A percentile compares a stretch with the other conserved stretches of the same genome.
phyloP scores from a whole-genome alignment of 1,284 basidiomycete species.

The Moesziomyces parantarcticus region DNA sequence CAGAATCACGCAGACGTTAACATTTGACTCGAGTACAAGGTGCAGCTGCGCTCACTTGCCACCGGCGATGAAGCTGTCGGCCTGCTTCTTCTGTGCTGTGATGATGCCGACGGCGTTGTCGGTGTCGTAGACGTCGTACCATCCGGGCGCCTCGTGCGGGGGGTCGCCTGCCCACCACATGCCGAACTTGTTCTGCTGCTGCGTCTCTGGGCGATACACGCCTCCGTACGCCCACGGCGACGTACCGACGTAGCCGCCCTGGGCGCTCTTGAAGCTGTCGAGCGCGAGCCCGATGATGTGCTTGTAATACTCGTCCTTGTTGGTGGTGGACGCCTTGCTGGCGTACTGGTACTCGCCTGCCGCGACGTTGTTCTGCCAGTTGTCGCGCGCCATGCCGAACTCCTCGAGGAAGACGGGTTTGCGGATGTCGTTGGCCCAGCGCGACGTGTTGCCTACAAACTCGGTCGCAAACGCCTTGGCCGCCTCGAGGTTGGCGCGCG shows the following conservation, averaged over 20 bases:
- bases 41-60: not conserved
- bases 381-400: constrained; percentile 57
- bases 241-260: constrained; percentile 18
- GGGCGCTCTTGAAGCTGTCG: constrained; percentile 19
- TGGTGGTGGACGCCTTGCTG: constrained; percentile 31
- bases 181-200: constrained; percentile 34
- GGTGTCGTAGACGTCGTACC: constrained; percentile 52
- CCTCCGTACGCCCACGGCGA: constrained; percentile 55
- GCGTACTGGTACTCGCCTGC: constrained; percentile 28
- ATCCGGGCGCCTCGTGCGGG: constrained; percentile 46
- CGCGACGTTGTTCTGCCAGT: constrained; percentile 45
- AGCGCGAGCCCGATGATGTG: constrained; percentile 33
- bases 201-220: constrained; percentile 41
- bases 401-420: constrained; percentile 55
- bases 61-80: constrained; percentile 12
- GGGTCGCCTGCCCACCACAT: constrained; percentile 43
- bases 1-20: too few species aligned
- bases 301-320: constrained; percentile 46
- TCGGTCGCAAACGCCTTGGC: constrained; percentile 36
- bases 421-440: constrained; percentile 11
- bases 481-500: constrained; percentile 17
- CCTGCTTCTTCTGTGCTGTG: constrained; percentile 14
- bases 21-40: not conserved
- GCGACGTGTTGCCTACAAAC: constrained; percentile 29
- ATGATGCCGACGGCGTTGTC: constrained; percentile 40